Percentiles rank a stretch among this genome's conserved stretches.
phyloP scores from a whole-genome alignment of 1,284 basidiomycete species.

The Tilletia walkeri region DNA sequence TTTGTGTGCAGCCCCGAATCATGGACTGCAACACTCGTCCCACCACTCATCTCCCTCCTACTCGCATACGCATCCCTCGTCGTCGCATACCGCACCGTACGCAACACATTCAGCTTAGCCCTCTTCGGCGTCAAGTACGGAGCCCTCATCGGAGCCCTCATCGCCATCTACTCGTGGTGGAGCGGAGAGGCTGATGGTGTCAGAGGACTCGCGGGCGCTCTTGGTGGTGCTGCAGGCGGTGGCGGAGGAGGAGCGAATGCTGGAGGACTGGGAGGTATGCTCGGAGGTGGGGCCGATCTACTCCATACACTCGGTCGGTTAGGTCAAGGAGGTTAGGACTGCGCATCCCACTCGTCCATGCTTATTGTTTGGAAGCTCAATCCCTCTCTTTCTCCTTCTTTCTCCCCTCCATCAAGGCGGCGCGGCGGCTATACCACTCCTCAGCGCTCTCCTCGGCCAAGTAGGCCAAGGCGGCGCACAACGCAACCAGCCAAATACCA shows the following conservation, averaged over 20 bases:
- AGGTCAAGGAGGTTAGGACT: conserved; percentile 11
- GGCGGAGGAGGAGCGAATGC: background rate
- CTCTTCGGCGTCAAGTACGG: conserved; percentile 48
- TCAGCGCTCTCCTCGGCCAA: background rate
- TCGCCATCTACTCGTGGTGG: conserved; percentile 45
- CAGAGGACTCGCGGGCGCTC: background rate
- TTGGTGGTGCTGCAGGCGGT: background rate
- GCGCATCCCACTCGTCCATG: background rate
- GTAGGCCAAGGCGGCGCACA: background rate
- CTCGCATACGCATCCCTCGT: conserved; percentile 40
- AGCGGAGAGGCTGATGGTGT: conserved; percentile 32
- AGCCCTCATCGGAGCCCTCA: conserved; percentile 34
- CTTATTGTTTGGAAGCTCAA: background rate
- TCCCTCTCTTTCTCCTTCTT: background rate
- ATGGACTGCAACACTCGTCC: conserved; percentile 38
- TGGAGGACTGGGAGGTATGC: background rate
- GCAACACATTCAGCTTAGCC: conserved; percentile 31
- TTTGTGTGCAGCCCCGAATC: conserved; percentile 24
- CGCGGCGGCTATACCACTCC: background rate
- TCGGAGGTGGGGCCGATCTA: background rate
- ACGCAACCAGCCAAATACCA: background rate
- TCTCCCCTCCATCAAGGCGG: background rate
- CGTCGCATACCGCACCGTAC: conserved; percentile 37
- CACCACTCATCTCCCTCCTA: conserved; percentile 41
- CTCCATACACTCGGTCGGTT: background rate